Conservation (phyloP, 192 early-diverging fungal genomes). For the Coemansia sp. region DNA sequence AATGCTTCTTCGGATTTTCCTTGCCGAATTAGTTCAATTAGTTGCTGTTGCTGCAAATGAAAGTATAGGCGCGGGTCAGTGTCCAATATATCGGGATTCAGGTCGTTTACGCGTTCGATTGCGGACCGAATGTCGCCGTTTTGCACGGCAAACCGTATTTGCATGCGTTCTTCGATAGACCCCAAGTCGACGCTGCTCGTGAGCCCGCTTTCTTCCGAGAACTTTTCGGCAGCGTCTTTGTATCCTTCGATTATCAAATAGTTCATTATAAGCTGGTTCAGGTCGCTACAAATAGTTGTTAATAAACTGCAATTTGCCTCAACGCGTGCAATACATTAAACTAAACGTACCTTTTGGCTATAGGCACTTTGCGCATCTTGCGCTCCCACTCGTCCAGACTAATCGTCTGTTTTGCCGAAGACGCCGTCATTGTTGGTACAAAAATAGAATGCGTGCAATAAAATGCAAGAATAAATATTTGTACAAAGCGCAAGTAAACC, state of each 20-base stretch:
- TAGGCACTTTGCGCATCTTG: slow-evolving; percentile 75
- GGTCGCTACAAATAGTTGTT: slow-evolving; percentile 58
- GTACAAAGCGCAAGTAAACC: not conserved
- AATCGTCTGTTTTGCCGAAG: slow-evolving; percentile 59
- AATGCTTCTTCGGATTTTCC: slow-evolving; percentile 81
- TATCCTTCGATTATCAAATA: slow-evolving; percentile 98
- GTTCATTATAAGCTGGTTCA: slow-evolving; percentile 99
- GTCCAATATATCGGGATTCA: slow-evolving; percentile 97
- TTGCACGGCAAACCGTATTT: slow-evolving; percentile 89
- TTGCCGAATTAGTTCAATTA: slow-evolving; percentile 91
- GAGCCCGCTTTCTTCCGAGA: slow-evolving; percentile 83
- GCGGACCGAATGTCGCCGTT: slow-evolving; percentile 87
- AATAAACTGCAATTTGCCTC: not conserved
- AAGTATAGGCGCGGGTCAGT: slow-evolving; percentile 92
- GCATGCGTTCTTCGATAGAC: slow-evolving; percentile 93
- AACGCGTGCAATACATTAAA: too few relatives aligned
- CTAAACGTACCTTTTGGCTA: slow-evolving; percentile 71
- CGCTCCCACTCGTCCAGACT: slow-evolving; percentile 80
- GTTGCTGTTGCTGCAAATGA: slow-evolving; percentile 93
- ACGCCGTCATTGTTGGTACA: slow-evolving; percentile 29
- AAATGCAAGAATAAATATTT: slow-evolving; percentile 11
- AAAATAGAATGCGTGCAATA: not conserved
- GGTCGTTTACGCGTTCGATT: slow-evolving; percentile 95
- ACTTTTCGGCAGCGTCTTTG: slow-evolving; percentile 98
- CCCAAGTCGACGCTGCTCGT: slow-evolving; percentile 75